Evolutionary conservation across 805 yeast species (phyloP), one percentile per base, ranked within the genome.

Genomic region (Wickerhamomyces ciferrii): DNA sequence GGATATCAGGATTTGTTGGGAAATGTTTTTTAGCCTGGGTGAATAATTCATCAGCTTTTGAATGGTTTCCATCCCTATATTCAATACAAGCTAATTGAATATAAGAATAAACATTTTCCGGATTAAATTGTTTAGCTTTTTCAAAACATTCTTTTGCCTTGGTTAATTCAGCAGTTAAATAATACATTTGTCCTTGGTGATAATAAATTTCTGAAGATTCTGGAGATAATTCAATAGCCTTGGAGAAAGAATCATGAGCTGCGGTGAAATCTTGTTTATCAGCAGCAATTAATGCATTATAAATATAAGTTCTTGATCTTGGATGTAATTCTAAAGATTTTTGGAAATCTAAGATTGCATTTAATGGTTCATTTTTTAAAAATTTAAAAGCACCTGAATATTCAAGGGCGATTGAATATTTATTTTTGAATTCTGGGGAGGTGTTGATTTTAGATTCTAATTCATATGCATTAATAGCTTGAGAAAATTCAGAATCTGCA

Each of bases 1-100:
- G 96, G 57, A 90, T 85, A 67, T 89, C 97, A 46, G 98, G 88
- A 44, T 86, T 78, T 21, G 91, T 78, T 56, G 96, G 91, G 79
- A 88, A 88, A 65, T 76, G 76, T 65, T 75, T 72, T 60, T 78
- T 81, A 34, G 92, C 89, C 50, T 76, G 82, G 50, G 77, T 75
- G 69, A 89, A 89, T 48, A 76, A 69, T 53, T 76, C 74, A 62
- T 79, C 83, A 55, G 92, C 81, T 43, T 74, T 79, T 34, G 70
- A 75, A 45, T 72, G 65, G 39, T 64, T 61, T 44, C 86, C 87
- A 63, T 79, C 78, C 72, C 90, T 87, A 78, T 91, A 91, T 51
- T 86, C 80, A 58, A 91, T 80, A 67, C 97, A 94, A 34, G 97
- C 98, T 53, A 87, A 74, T 74, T 92, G 99, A 62, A 94, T 87